phyloP scores from a whole-genome alignment of 2,329 filamentous ascomycete species.

The Colletotrichum ledebouriae region DNA sequence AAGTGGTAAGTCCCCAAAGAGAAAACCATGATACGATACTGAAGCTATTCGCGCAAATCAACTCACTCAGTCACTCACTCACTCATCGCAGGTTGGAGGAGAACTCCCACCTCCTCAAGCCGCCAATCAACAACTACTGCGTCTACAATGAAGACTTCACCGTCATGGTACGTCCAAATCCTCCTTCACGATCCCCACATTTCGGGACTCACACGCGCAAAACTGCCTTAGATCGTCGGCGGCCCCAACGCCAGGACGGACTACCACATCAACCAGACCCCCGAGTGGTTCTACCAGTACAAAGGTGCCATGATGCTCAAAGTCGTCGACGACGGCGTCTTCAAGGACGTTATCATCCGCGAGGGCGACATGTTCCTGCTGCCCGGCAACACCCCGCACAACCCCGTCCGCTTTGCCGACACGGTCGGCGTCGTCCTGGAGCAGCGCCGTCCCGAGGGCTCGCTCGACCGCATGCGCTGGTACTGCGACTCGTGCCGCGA shows the following conservation, averaged over 20 bases:
- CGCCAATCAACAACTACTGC: conserved; percentile 97
- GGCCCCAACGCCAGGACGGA: conserved; percentile 96
- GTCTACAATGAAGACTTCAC: conserved; percentile 89
- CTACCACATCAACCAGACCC: conserved; percentile 97
- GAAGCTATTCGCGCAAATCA: conserved; percentile 27
- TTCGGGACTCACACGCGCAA: conserved; percentile 5
- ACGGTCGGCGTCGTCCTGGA: conserved; percentile 96
- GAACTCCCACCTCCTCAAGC: conserved; percentile 92
- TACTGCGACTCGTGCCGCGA: conserved; percentile 82
- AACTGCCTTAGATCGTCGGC: conserved; percentile 78
- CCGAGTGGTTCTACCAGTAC: conserved; percentile 99
- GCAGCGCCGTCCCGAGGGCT: conserved; percentile 79
- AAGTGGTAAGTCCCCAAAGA: conserved; percentile 63
- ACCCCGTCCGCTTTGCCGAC: conserved; percentile 91
- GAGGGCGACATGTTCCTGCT: conserved; percentile 96
- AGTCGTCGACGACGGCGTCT: conserved; percentile 80
- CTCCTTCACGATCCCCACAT: neutral
- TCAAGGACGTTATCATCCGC: conserved; percentile 88
- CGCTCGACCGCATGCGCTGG: conserved; percentile 87
- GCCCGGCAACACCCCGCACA: conserved; percentile 95
- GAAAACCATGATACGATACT: neutral
- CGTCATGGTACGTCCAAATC: conserved; percentile 73
- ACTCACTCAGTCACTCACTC: conserved; percentile 14
- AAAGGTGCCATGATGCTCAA: conserved; percentile 94
- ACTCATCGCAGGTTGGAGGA: conserved; percentile 78